Conservation (phyloP, 192 early-diverging fungal genomes). For the Phycomyces nitens region DNA sequence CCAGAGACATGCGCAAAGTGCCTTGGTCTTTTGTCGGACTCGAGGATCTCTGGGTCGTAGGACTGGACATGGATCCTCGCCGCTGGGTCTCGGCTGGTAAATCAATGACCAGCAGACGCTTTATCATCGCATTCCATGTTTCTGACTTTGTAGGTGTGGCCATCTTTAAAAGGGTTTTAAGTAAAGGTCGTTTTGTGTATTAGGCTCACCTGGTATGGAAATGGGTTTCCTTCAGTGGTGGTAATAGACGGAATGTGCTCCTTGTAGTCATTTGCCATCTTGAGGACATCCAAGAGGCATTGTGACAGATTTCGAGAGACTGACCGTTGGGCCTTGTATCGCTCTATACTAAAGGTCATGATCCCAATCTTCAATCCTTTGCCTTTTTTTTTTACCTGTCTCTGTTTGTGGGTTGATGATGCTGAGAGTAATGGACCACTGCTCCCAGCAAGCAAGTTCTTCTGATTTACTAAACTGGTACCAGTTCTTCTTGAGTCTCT, state of each 20-base stretch:
- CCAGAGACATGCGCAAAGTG: too few relatives aligned
- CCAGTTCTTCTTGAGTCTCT: constrained; percentile 57
- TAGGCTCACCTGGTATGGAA: constrained; percentile 54
- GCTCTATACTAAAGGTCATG: constrained; percentile 33
- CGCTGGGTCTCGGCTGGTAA: constrained; percentile 16
- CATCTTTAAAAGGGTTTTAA: constrained; percentile 37
- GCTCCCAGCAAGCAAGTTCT: constrained; percentile 60
- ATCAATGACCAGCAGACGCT: constrained; percentile 46
- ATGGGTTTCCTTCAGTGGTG: constrained; percentile 53
- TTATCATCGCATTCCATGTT: constrained; percentile 57
- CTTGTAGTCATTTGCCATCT: constrained; percentile 58
- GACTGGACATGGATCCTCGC: neutral
- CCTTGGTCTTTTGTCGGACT: too few relatives aligned
- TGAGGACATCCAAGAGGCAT: constrained; percentile 47
- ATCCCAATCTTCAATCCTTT: too few relatives aligned
- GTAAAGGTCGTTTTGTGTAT: too few relatives aligned
- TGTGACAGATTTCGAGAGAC: constrained; percentile 44
- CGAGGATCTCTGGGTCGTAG: too few relatives aligned
- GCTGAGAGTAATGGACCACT: constrained; percentile 55
- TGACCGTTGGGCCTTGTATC: constrained; percentile 37
- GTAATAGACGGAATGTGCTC: constrained; percentile 66
- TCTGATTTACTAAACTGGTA: constrained; percentile 50
- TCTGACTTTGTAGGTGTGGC: constrained; percentile 46
- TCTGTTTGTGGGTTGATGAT: constrained; percentile 45
- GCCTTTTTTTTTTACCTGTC: constrained; percentile 33